Base-by-base conservation (phyloP, 2,329 filamentous ascomycete genomes). In the Cadophora sp. region DNA sequence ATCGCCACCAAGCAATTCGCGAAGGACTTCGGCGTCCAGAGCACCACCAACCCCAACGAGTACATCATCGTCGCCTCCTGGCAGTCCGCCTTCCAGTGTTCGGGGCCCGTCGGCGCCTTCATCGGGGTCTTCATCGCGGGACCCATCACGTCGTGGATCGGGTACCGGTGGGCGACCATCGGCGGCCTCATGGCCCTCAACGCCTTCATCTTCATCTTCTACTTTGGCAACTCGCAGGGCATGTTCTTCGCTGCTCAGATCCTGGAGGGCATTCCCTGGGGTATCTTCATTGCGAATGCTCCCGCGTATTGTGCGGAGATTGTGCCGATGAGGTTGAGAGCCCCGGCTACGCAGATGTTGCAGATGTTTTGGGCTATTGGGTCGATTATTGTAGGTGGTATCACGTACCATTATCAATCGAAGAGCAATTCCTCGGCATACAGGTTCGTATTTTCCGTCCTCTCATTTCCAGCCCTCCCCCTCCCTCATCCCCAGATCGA, bases 311-410 rank as follows among this genome's bases (percentile, higher is more conserved):
- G 83, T 77, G 79, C 79, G 74, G 88, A 90, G 76, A 87, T 90
- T 66, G 86, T 88, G 2, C 87, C 87, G 1, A 82, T 90, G 63
- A 79, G 80, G 74, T 78, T 90, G 65, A 79, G 87, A 76, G 87
- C 84, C 64, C 84, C 86, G 24, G 83, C 83, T 4, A 90, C 87
- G 2, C 84, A 87, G 78, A 89, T 87, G 83, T 73, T 90, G 77
- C 87, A 90, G 79, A 89, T 89, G 86, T 87, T 86, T 80, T 90
- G 87, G 87, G 84, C 87, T 22, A 85, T 90, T 74, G 87, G 87
- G 29, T 77, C 79, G 43, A 89, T 90, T 75, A 87, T 90, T 67
- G 87, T 89, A 27, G 84, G 82, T 37, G 87, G 79, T 68, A 82
- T 86, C 69, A 85, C 85, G 62, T 89, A 86, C 76, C 75, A 78